Evolutionary conservation across 1,284 basidiomycete genomes (phyloP).

Genomic region (Microbotryomycetes sp.): DNA sequence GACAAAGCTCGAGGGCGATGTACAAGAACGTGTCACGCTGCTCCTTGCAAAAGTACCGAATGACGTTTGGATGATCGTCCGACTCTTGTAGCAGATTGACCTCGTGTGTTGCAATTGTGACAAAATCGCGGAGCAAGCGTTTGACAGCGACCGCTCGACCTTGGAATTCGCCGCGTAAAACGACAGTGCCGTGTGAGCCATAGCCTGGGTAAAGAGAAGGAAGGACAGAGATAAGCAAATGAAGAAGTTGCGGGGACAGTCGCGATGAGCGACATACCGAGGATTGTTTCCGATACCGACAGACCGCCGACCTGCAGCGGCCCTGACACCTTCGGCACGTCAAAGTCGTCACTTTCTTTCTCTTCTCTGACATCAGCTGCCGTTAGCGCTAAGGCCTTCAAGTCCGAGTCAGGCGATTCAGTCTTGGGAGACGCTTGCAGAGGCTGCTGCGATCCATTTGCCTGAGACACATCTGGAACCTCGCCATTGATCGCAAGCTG

Average conservation of each 20-base stretch:
- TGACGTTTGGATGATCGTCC: slow-evolving; percentile 97
- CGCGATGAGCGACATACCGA: slow-evolving; percentile 32
- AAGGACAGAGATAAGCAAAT: background rate
- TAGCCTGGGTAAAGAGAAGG: slow-evolving; percentile 55
- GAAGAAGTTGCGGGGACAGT: no score
- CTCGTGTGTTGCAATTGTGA: slow-evolving; percentile 88
- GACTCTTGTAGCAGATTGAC: slow-evolving; percentile 90
- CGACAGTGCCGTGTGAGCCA: slow-evolving; percentile 93
- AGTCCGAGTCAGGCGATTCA: background rate
- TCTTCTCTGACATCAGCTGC: slow-evolving; percentile 13
- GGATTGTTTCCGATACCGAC: slow-evolving; percentile 34
- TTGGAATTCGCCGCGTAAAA: slow-evolving; percentile 87
- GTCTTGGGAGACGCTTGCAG: background rate
- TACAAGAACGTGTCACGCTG: slow-evolving; percentile 87
- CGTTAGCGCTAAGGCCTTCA: background rate
- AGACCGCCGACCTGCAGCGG: slow-evolving; percentile 31
- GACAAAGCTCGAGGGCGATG: slow-evolving; percentile 94
- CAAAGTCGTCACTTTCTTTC: background rate
- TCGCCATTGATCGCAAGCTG: background rate
- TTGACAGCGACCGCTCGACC: slow-evolving; percentile 95
- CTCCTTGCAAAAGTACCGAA: slow-evolving; percentile 95
- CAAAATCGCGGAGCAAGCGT: slow-evolving; percentile 88
- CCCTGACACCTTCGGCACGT: background rate
- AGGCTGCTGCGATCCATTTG: no score
- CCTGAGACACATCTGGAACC: background rate